Evolutionary conservation across 768 basidiomycete genomes (phyloP).

Genomic region (Panus rudis): DNA sequence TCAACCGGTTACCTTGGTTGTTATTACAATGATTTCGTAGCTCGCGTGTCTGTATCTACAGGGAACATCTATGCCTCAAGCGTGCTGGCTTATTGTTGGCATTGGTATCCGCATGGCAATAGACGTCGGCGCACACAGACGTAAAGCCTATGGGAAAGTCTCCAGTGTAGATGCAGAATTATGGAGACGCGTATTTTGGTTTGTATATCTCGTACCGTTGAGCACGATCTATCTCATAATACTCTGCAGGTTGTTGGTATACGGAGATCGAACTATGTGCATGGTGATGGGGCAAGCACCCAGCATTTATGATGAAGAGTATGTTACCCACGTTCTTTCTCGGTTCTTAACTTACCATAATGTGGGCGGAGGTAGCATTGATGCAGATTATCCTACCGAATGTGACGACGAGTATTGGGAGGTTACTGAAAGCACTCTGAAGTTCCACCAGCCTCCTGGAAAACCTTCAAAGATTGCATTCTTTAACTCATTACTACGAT

Average conservation of each 20-base stretch:
- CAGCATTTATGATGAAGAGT: neutral
- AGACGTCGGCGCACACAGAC: conserved; percentile 69
- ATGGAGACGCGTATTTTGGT: conserved; percentile 34
- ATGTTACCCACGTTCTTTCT: neutral
- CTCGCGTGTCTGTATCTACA: conserved; percentile 32
- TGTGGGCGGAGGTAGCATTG: conserved; percentile 35
- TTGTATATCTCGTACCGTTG: neutral
- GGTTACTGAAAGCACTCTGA: conserved; percentile 35
- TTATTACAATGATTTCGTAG: conserved; percentile 21
- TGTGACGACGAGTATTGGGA: conserved; percentile 70
- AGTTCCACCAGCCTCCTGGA: conserved; percentile 57
- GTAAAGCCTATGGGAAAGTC: conserved; percentile 30
- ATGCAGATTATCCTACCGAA: conserved; percentile 54
- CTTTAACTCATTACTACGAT: conserved; percentile 47
- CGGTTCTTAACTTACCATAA: neutral
- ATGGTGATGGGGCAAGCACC: no score
- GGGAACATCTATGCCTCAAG: conserved; percentile 40
- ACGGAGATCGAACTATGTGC: no score
- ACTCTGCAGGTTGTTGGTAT: no score
- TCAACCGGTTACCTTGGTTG: no score
- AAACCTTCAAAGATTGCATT: conserved; percentile 47
- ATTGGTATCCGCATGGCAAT: conserved; percentile 65
- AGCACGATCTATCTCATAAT: neutral
- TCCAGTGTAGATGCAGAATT: conserved; percentile 57
- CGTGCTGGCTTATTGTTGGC: conserved; percentile 50